Percentiles rank a stretch among this genome's conserved stretches.
Conservation (phyloP, 257 asterid species). For the Galeopsis tetrahit region DNA sequence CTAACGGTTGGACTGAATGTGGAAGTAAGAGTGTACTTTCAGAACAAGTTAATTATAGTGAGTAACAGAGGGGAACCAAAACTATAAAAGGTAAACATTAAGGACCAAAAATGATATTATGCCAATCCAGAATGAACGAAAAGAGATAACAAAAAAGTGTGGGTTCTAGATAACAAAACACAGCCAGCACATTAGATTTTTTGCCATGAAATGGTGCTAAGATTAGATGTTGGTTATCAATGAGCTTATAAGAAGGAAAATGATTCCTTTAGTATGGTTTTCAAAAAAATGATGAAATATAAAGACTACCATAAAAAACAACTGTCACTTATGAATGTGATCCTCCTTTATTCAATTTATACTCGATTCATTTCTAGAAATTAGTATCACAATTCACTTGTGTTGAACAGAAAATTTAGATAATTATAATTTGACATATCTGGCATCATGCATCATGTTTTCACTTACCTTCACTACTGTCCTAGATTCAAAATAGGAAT, state of each 20-base stretch:
- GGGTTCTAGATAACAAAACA: too few relatives aligned
- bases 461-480: background rate
- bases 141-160: too few relatives aligned
- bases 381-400: background rate
- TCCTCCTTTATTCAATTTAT: background rate
- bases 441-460: background rate
- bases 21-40: too few relatives aligned
- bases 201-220: too few relatives aligned
- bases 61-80: too few relatives aligned
- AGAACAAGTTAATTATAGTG: too few relatives aligned
- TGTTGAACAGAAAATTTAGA: background rate
- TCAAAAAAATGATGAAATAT: background rate
- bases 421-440: background rate
- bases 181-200: too few relatives aligned
- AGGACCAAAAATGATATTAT: too few relatives aligned
- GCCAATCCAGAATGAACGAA: too few relatives aligned
- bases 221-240: background rate
- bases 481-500: constrained; percentile 12
- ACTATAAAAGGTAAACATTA: too few relatives aligned
- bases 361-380: background rate
- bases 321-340: background rate
- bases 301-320: background rate
- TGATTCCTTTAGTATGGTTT: background rate
- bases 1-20: too few relatives aligned
- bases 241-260: background rate